phyloP scores from a whole-genome alignment of 139 green algal genomes.

The Eudorina sp. region DNA sequence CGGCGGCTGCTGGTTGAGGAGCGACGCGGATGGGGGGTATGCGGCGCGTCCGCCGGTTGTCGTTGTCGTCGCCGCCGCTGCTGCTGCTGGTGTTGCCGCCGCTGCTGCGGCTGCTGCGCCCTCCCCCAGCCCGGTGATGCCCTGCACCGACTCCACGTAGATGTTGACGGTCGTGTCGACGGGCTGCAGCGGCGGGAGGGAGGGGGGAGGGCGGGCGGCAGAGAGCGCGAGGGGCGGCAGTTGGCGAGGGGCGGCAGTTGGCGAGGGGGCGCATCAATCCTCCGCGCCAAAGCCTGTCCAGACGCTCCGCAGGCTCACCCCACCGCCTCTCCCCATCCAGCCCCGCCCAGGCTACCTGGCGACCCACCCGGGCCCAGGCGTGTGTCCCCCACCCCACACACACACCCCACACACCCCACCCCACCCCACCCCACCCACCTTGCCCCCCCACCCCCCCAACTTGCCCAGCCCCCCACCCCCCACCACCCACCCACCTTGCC shows the following conservation, averaged over 20 bases:
- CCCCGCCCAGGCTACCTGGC: not conserved
- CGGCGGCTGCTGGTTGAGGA: not conserved
- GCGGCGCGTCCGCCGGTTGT: not conserved
- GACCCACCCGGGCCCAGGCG: too few relatives aligned
- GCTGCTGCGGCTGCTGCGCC: not conserved
- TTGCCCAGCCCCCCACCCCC: too few relatives aligned
- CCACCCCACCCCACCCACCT: not conserved
- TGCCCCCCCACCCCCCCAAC: slow-evolving; percentile 4
- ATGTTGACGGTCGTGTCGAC: slow-evolving; percentile 65
- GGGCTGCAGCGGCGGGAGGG: slow-evolving; percentile 41
- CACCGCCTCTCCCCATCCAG: too few relatives aligned
- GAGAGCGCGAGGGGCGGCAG: not conserved
- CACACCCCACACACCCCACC: not conserved
- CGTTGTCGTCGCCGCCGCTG: not conserved
- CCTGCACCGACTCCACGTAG: slow-evolving; percentile 52
- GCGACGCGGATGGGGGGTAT: not conserved
- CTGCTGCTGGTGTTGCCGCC: not conserved
- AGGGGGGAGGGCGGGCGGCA: not conserved
- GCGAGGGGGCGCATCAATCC: too few relatives aligned
- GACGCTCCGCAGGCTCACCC: too few relatives aligned
- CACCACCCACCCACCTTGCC: slow-evolving; percentile 54
- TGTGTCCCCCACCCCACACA: not conserved
- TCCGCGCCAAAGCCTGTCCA: too few relatives aligned
- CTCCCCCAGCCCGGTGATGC: not conserved
- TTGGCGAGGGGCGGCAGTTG: too few relatives aligned